Base-by-base conservation (phyloP, 2,329 filamentous ascomycete genomes). In the Fusarium sp. region DNA sequence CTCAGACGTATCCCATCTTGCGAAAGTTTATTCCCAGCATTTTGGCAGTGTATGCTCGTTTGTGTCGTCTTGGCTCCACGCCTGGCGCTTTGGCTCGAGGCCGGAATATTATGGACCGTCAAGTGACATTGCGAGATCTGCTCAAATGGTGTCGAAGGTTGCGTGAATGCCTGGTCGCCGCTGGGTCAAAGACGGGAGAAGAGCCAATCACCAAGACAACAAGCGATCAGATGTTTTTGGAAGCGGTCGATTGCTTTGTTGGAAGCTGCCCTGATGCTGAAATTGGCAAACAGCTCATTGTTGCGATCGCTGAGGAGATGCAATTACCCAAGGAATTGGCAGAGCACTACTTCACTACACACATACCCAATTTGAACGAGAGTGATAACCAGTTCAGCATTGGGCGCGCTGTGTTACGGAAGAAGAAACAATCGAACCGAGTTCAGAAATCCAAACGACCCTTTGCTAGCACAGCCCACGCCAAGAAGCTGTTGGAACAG, bases 171-270 rank as follows among this genome's bases (percentile, higher is more conserved):
- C 84, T 98, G 27, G 78, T 86, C 61, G 81, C 86, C 13, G 84
- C 88, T 15, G 89, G 90, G 3, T 89, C 90, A 27, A 91, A 87
- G 71, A 92, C 88, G 29, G 90, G 90, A 15, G 86, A 89, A 25
- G 93, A 96, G 79, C 86, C 91, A 1, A 89, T 94, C 27, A 90
- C 86, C n/a, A 93, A 95, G 75, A 88, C 88, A 4, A 89, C 89
- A 1, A 86, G 89, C 72, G 92, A 98, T 77, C 90, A 92, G 76
- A 97, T 98, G 81, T 98, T 98, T 77, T 89, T 97, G 83, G 96
- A 99, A 79, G 93, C 94, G 1, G 87, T 96, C 57, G 96, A 99
- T 81, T 97, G 95, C 78, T 98, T 99, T 80, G 91, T 94, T 45
- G 93, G 93, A 59, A 94, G 92, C 78, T 85, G 96, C 49, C 91